Evolutionary conservation across 2,329 filamentous ascomycete species (phyloP), one percentile per base, ranked within the genome.

Genomic region (Pochonia chlamydosporia): DNA sequence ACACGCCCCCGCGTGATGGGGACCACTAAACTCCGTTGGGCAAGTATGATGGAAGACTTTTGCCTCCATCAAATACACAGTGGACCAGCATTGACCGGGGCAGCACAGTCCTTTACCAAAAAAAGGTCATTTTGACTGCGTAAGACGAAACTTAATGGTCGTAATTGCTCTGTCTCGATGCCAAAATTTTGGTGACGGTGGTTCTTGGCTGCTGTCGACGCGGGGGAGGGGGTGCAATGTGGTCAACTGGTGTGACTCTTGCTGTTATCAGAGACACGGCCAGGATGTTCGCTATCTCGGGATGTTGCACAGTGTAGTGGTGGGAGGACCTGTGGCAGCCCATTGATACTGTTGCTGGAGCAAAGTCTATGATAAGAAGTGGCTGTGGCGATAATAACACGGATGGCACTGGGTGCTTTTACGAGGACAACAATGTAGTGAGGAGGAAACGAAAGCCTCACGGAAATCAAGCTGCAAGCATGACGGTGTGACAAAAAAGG

Each of bases 361-460:
- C 20, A 23, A 35, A 42, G 16, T 35, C 31, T 26, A 25, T 33
- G 47, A 49, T 43, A 49, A 49, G 39, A 36, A 24, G 36, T 25
- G 46, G 43, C 13, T 33, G 37, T 40, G 50, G 30, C 45, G 50
- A 47, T 43, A 44, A 47, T 43, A 40, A 18, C 36, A 47, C 40
- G 49, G 46, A 35, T 14, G 11, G n/a, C n/a, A n/a, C n/a, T n/a
- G n/a, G n/a, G 35, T 39, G 35, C 18, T 11, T 39, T 39, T 39
- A 23, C 35, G 35, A 39, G 20, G 18, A 4, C 20, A 11, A 14
- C 8, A 20, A 39, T 8, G n/a, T 13, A 39, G 35, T 21, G 35
- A 20, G 16, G 5, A 39, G 35, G n/a, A 39, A 39, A 23, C 8
- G 9, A 21, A 21, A 23, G 16, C 26, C 18, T 21, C 20, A 6